These are phyloP conservation scores for Apodospora peruviana DNA, from an alignment of 495 filamentous ascomycete species.

Conservation along the genomic window DNA sequence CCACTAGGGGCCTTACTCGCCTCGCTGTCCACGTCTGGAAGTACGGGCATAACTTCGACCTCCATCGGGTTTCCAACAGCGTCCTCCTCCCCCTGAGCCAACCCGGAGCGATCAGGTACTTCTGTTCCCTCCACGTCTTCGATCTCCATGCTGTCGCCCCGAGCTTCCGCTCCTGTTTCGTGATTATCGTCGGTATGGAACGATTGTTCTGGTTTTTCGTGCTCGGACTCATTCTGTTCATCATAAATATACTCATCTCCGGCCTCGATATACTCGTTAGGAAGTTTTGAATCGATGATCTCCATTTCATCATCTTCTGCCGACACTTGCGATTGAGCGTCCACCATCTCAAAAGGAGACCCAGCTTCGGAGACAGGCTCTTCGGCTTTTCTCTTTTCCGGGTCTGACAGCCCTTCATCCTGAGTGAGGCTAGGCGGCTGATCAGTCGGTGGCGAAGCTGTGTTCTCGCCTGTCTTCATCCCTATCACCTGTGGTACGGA, in stretches of 20 bases:
- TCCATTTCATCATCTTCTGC: too few relatives aligned
- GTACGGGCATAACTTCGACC: conserved; percentile 1
- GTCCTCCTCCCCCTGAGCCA: neutral
- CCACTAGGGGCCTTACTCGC: conserved; percentile 5
- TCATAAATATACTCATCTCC: neutral
- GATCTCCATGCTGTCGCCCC: conserved; percentile 4
- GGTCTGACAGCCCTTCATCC: too few relatives aligned
- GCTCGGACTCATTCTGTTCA: neutral
- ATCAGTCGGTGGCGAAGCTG: too few relatives aligned
- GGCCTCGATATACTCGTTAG: neutral
- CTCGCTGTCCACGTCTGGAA: conserved; percentile 10
- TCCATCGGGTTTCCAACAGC: conserved; percentile 2
- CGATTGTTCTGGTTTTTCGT: neutral
- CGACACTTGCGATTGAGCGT: too few relatives aligned
- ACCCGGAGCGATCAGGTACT: neutral
- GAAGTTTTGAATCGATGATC: neutral
- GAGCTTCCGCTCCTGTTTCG: neutral
- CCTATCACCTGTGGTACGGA: too few relatives aligned
- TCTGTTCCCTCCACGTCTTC: conserved; percentile 7
- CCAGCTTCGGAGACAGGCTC: too few relatives aligned
- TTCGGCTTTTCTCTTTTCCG: too few relatives aligned
- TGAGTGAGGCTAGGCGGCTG: too few relatives aligned
- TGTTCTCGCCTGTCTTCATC: too few relatives aligned
- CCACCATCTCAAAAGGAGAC: too few relatives aligned
- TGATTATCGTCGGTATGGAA: neutral